These are phyloP conservation scores for Solanum aculeatissimum DNA, from an alignment of 305 asterid genomes.

Conservation along the genomic window DNA sequence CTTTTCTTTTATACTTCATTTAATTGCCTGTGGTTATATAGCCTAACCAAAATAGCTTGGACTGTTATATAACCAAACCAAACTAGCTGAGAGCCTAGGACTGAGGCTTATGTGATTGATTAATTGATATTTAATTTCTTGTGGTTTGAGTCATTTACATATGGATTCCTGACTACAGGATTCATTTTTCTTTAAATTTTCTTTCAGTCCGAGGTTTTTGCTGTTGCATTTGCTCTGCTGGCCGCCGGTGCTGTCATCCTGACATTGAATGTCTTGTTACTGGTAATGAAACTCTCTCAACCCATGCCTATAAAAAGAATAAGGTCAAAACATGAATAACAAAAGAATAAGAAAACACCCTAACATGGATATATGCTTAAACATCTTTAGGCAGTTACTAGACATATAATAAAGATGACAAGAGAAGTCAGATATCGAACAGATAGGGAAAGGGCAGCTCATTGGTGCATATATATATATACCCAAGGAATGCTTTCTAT, in stretches of 20 bases:
- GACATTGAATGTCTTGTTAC: slow-evolving; percentile 80
- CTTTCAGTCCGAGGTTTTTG: slow-evolving; percentile 86
- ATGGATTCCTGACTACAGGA: background rate
- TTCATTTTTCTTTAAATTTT: background rate
- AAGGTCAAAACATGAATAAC: background rate
- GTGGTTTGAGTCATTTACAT: background rate
- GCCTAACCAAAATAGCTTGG: background rate
- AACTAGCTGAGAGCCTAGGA: background rate
- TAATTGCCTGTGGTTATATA: background rate
- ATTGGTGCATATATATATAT: background rate
- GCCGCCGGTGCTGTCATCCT: slow-evolving; percentile 87
- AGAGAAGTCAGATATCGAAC: background rate
- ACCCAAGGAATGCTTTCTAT: background rate
- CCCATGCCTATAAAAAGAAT: background rate
- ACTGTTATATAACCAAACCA: background rate
- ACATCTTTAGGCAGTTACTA: background rate
- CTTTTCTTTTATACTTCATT: background rate
- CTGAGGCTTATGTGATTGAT: background rate
- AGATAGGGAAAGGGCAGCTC: background rate
- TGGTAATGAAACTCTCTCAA: slow-evolving; percentile 37
- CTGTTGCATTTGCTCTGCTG: slow-evolving; percentile 89
- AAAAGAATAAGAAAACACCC: background rate
- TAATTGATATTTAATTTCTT: background rate
- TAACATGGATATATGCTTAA: background rate
- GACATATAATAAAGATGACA: background rate